Percentiles rank a stretch among this genome's conserved stretches.
phyloP scores from a whole-genome alignment of 371 early-diverging fungal species.

The Hamiltosporidium tvaerminnensis region DNA sequence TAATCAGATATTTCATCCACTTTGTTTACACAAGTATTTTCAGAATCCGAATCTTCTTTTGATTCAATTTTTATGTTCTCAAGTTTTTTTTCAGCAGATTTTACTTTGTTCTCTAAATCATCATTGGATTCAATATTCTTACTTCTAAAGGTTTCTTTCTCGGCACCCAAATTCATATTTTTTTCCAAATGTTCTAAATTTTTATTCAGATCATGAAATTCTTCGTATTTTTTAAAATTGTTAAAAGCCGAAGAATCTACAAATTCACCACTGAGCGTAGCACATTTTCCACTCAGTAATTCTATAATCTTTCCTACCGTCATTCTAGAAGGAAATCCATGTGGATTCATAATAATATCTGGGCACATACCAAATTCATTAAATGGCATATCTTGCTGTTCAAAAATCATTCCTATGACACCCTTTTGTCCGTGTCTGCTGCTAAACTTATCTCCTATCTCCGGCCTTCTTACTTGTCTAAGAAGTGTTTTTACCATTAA shows the following conservation, averaged over 20 bases:
- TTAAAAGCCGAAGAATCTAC: slow-evolving; percentile 74
- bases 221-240: background rate
- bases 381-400: slow-evolving; percentile 95
- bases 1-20: slow-evolving; percentile 67
- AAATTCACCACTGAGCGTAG: slow-evolving; percentile 71
- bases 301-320: slow-evolving; percentile 99
- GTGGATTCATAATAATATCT: slow-evolving; percentile 99
- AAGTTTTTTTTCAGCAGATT: slow-evolving; percentile 68
- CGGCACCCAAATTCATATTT: background rate
- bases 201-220: background rate
- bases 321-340: slow-evolving; percentile 99
- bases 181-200: background rate
- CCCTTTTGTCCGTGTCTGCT: slow-evolving; percentile 99
- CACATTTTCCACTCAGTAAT: slow-evolving; percentile 86
- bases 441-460: slow-evolving; percentile 97
- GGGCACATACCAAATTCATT: slow-evolving; percentile 79
- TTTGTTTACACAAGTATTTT: too few species aligned
- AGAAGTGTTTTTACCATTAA: slow-evolving; percentile 77
- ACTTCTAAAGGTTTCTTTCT: background rate
- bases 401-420: slow-evolving; percentile 83
- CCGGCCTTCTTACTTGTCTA: slow-evolving; percentile 84
- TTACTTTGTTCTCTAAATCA: background rate
- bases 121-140: background rate
- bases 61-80: slow-evolving; percentile 44
- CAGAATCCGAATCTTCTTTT: too few species aligned